A percentile compares a stretch with the other conserved stretches of the same genome.
Evolutionary conservation across 257 asterid genomes (phyloP).

Genomic region (Catharanthus roseus): DNA sequence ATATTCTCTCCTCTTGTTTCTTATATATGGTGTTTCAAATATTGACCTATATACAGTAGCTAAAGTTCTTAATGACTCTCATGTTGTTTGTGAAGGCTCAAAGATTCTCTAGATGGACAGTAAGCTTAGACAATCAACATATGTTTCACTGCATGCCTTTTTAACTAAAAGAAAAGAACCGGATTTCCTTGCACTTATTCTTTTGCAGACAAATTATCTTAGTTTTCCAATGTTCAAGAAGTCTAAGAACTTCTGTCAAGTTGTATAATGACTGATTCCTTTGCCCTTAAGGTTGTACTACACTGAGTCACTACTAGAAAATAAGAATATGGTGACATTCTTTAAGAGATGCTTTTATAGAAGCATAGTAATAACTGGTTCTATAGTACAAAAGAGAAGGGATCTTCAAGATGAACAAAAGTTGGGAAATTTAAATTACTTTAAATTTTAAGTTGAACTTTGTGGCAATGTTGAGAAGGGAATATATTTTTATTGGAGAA

Average conservation of each 20-base stretch:
- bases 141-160: neutral
- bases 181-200: too few species aligned
- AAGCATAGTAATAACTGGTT: too few species aligned
- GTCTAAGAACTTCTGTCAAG: neutral
- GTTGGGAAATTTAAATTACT: too few species aligned
- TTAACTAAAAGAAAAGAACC: neutral
- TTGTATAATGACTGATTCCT: neutral
- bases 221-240: neutral
- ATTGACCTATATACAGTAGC: neutral
- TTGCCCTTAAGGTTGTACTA: conserved; percentile 64
- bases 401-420: too few species aligned
- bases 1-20: neutral
- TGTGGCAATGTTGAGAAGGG: too few species aligned
- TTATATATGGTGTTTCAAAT: neutral
- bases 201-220: neutral
- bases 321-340: too few species aligned
- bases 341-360: too few species aligned
- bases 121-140: neutral
- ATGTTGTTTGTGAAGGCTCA: neutral
- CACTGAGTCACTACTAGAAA: too few species aligned
- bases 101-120: neutral
- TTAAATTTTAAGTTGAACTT: too few species aligned
- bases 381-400: too few species aligned
- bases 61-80: neutral
- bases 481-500: too few species aligned